A percentile compares a stretch with the other conserved stretches of the same genome.
These are phyloP conservation scores for Maudiozyma barnettii DNA, from an alignment of 805 yeast species.

Conservation along the genomic window DNA sequence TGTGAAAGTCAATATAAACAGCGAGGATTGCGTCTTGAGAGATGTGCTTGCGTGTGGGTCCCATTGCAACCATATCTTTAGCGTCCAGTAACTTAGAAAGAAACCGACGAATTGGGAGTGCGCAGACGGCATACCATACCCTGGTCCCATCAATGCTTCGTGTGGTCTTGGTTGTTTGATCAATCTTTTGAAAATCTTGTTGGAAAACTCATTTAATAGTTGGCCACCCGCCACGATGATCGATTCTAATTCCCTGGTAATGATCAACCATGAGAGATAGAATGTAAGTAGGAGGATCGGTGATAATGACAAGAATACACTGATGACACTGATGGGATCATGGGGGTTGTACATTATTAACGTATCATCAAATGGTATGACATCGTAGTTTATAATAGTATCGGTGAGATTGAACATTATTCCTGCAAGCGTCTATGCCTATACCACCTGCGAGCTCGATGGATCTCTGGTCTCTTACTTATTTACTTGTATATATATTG, in stretches of 20 bases:
- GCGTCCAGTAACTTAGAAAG: conserved; percentile 47
- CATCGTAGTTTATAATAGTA: conserved; percentile 5
- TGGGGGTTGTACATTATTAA: conserved; percentile 68
- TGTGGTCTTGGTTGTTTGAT: conserved; percentile 69
- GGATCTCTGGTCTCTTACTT: too few species aligned
- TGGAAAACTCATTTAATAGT: conserved; percentile 61
- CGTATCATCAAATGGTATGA: conserved; percentile 72
- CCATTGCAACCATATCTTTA: conserved; percentile 38
- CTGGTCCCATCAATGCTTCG: conserved; percentile 32
- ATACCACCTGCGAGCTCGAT: too few species aligned
- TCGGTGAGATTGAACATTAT: background rate
- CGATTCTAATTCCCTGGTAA: conserved; percentile 79
- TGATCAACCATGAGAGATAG: conserved; percentile 73
- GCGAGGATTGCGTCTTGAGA: too few species aligned
- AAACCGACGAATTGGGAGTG: conserved; percentile 95
- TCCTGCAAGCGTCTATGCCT: too few species aligned
- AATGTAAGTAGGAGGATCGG: conserved; percentile 75
- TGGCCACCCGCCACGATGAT: conserved; percentile 81
- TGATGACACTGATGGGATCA: conserved; percentile 47
- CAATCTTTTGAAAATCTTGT: conserved; percentile 54
- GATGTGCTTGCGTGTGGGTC: background rate
- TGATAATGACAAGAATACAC: conserved; percentile 66
- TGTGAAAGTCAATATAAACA: conserved; percentile 18
- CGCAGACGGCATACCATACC: conserved; percentile 95
- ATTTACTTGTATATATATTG: too few species aligned